Conservation (phyloP, 108 stramenopile species). For the Nannochloropsis salina region DNA sequence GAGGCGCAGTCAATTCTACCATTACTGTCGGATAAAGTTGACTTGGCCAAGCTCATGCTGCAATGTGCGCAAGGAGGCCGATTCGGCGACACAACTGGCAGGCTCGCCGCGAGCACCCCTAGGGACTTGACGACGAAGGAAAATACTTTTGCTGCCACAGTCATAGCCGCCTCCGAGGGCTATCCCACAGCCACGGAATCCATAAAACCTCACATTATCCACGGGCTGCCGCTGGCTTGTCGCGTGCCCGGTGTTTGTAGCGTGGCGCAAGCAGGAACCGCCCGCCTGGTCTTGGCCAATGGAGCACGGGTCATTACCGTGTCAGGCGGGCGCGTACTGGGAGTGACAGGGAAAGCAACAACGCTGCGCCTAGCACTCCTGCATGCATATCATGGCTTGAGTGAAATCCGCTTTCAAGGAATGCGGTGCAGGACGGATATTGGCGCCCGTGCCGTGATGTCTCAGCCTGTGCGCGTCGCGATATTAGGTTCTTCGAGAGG, state of each 20-base stretch:
- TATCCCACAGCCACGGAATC: constrained; percentile 25
- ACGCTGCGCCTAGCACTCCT: not conserved
- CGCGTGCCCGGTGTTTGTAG: not conserved
- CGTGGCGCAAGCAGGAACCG: not conserved
- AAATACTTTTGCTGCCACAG: constrained; percentile 65
- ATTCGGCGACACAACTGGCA: no score
- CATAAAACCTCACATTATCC: not conserved
- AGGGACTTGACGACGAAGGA: not conserved
- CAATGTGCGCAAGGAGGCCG: not conserved
- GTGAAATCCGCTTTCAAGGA: not conserved
- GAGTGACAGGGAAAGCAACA: constrained; percentile 77
- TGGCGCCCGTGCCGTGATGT: not conserved
- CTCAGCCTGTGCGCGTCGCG: not conserved
- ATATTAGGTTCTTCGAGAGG: not conserved
- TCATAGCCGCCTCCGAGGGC: constrained; percentile 87
- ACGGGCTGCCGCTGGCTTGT: not conserved
- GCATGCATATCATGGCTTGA: not conserved
- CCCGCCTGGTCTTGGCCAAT: not conserved
- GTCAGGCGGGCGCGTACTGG: constrained; percentile 81
- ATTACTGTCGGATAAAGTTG: constrained; percentile 55
- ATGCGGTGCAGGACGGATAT: constrained; percentile 19
- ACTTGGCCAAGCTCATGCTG: constrained; percentile 74
- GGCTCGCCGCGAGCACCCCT: not conserved
- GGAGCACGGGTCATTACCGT: constrained; percentile 29
- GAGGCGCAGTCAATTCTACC: constrained; percentile 93